phyloP scores from a whole-genome alignment of 148 eudicot species.

The Vaccinium macrocarpon region DNA sequence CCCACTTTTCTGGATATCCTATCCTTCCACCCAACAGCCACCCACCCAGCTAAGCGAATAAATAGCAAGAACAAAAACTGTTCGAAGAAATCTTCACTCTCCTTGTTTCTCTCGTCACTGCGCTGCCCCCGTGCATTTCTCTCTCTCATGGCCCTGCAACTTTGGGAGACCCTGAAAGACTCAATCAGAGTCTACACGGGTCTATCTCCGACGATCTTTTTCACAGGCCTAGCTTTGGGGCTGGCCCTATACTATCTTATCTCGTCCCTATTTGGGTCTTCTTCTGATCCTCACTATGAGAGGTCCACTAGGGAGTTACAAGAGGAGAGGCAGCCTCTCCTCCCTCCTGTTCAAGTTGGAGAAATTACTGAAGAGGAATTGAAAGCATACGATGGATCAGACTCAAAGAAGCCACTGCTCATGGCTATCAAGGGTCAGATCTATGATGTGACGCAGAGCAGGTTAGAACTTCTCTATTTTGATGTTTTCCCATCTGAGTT shows the following conservation, averaged over 20 bases:
- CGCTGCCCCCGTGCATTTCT: no score
- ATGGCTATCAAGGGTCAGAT: slow-evolving; percentile 98
- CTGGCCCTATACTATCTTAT: slow-evolving; percentile 65
- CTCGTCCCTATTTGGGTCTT: slow-evolving; percentile 56
- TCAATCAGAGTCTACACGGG: slow-evolving; percentile 74
- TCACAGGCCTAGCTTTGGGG: slow-evolving; percentile 65
- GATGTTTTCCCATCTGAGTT: background rate
- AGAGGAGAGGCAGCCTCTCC: slow-evolving; percentile 61
- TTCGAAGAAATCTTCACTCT: no score
- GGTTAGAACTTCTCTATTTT: slow-evolving; percentile 30
- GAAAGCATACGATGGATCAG: slow-evolving; percentile 72
- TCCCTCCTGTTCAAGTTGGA: slow-evolving; percentile 86
- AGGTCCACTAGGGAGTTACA: slow-evolving; percentile 24
- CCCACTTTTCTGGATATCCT: no score
- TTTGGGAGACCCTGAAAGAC: slow-evolving; percentile 69
- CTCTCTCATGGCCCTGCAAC: slow-evolving; percentile 51
- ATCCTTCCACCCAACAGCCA: no score
- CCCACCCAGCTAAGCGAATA: no score
- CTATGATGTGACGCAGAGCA: slow-evolving; percentile 97
- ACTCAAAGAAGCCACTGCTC: slow-evolving; percentile 73
- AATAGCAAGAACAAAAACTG: no score
- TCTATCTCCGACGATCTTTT: slow-evolving; percentile 68
- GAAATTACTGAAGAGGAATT: slow-evolving; percentile 74
- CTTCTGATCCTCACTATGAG: slow-evolving; percentile 20
- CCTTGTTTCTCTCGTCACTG: no score